phyloP scores from a whole-genome alignment of 495 filamentous ascomycete genomes.

The Hyaloscypha bicolor region DNA sequence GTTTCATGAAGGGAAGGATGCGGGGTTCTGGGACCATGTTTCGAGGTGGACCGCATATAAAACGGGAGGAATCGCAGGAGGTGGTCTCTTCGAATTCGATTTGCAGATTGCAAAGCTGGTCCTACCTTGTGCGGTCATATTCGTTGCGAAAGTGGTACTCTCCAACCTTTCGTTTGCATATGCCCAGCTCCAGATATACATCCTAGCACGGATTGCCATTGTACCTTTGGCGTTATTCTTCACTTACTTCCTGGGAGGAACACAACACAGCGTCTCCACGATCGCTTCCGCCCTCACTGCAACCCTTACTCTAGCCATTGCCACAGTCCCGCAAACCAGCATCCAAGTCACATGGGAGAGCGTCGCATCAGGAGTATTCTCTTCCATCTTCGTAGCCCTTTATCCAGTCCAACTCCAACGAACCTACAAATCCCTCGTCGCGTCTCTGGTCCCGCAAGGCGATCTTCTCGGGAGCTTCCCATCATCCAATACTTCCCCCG shows the following conservation, averaged over 20 bases:
- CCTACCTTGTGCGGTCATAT: slow-evolving; percentile 48
- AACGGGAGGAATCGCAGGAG: slow-evolving; percentile 53
- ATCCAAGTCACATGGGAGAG: slow-evolving; percentile 49
- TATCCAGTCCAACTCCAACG: slow-evolving; percentile 51
- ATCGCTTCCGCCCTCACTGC: slow-evolving; percentile 52
- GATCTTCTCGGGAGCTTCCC: slow-evolving; percentile 26
- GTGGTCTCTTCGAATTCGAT: slow-evolving; percentile 53
- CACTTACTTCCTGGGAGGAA: slow-evolving; percentile 43
- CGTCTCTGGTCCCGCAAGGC: slow-evolving; percentile 31
- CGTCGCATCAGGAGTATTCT: slow-evolving; percentile 53
- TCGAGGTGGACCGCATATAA: slow-evolving; percentile 27
- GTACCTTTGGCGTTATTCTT: slow-evolving; percentile 47
- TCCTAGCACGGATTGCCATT: slow-evolving; percentile 48
- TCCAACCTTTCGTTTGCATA: slow-evolving; percentile 55
- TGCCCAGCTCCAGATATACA: slow-evolving; percentile 50
- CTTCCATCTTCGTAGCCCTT: slow-evolving; percentile 50
- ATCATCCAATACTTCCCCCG: slow-evolving; percentile 9
- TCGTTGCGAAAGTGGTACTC: slow-evolving; percentile 48
- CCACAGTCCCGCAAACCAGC: slow-evolving; percentile 38
- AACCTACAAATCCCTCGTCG: slow-evolving; percentile 43
- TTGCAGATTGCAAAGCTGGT: slow-evolving; percentile 41
- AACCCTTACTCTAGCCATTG: slow-evolving; percentile 49
- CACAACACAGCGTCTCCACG: slow-evolving; percentile 45
- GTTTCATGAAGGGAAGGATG: slow-evolving; percentile 21
- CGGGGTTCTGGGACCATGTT: slow-evolving; percentile 14